Base-by-base conservation (phyloP, 2,329 filamentous ascomycete species). In the Cadophora luteo-olivacea region DNA sequence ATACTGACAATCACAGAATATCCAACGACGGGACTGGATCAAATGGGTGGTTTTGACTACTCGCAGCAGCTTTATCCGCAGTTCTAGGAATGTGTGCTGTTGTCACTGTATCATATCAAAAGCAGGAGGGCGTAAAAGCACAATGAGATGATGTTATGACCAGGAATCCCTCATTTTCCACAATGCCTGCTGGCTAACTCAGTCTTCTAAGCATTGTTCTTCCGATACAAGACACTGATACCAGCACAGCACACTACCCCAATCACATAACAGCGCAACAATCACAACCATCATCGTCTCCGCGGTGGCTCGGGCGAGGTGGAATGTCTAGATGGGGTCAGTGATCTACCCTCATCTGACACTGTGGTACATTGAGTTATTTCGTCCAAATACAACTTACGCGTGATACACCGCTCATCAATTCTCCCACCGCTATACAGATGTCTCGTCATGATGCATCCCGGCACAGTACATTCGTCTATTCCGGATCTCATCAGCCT, bases 11-110 rank as follows among this genome's bases (percentile, higher is more conserved):
- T 60, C 68, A 66, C 70, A 61, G 69, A 69, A 36, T 73, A 73
- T 49, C 72, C 72, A 24, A 68, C 65, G 8, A 71, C 69, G 29
- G 69, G 69, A 16, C 33, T 73, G 22, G 73, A 73, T 60, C 55
- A 52, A 19, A 68, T 69, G 22, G 57, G 65, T 14, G 69, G 70
- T 5, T 74, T 73, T 58, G 73, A 74, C 63, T 74, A 72, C 57
- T 55, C 72, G 6, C 70, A 72, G 58, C 70, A 70, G 52, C 49
- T 74, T 0, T 74, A 72, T 68, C 70, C 73, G 12, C 70, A 70
- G 49, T 73, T 71, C 33, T 72, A 67, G 60, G 38, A 8, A 24
- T 58, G n/a, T 38, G 6, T 36, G 36, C 24, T 12, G 41, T 49
- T 14, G 8, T 22, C 29, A 61, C 24, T 24, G n/a, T 45, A 48